Evolutionary conservation across 768 basidiomycete genomes (phyloP).

Genomic region (Psilocybe sp.): DNA sequence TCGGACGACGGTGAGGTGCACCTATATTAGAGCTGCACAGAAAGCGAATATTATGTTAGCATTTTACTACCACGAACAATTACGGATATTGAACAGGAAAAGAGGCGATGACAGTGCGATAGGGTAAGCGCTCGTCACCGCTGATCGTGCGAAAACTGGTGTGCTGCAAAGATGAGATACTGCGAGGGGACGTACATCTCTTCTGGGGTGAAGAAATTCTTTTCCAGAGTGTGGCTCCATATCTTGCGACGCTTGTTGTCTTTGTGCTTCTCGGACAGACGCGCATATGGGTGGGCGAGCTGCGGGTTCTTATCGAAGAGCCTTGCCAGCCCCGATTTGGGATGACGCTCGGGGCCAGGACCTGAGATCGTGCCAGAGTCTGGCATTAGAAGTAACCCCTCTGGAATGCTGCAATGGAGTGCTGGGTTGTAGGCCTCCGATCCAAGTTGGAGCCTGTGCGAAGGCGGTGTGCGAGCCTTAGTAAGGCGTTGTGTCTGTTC

Average conservation of each 20-base stretch:
- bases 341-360: conserved; percentile 6
- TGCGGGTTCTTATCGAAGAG: conserved; percentile 12
- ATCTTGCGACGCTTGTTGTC: conserved; percentile 68
- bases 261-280: conserved; percentile 62
- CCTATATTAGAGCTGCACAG: conserved; percentile 61
- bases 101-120: conserved; percentile 1
- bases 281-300: conserved; percentile 66
- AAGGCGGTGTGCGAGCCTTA: no score
- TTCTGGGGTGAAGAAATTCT: conserved; percentile 60
- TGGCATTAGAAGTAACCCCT: no score
- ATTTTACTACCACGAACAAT: not conserved
- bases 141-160: no score
- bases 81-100: not conserved
- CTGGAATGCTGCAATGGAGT: no score
- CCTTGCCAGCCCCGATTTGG: not conserved
- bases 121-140: no score
- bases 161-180: not conserved
- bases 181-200: conserved; percentile 50
- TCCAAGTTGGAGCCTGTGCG: no score
- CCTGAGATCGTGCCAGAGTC: not conserved
- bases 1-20: conserved; percentile 63
- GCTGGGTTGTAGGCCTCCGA: no score
- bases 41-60: no score
- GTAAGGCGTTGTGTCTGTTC: no score
- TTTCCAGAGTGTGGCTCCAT: conserved; percentile 79